Conservation (phyloP, 495 filamentous ascomycete genomes). For the Articulospora tetracladia region DNA sequence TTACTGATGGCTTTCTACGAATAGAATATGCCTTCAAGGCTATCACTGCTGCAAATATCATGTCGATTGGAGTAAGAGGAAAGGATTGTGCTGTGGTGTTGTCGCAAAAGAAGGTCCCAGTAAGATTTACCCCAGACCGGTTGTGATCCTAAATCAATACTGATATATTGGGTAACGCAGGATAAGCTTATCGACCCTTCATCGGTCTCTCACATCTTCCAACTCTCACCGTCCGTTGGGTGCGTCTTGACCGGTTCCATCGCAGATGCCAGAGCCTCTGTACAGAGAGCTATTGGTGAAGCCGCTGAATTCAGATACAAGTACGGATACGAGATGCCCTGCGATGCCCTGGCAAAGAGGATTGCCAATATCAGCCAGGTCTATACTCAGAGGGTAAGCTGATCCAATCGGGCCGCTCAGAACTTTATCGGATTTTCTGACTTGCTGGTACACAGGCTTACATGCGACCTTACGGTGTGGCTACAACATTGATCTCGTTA, state of each 20-base stretch:
- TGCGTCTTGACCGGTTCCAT: conserved; percentile 99
- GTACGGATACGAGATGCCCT: conserved; percentile 99
- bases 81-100: conserved; percentile 96
- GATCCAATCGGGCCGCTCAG: conserved; percentile 16
- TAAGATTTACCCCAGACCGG: conserved; percentile 54
- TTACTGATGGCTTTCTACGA: neutral
- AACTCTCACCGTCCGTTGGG: conserved; percentile 90
- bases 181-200: conserved; percentile 98
- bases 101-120: conserved; percentile 99
- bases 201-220: conserved; percentile 96
- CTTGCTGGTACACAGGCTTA: conserved; percentile 62
- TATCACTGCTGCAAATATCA: conserved; percentile 98
- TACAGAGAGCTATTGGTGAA: conserved; percentile 88
- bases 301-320: conserved; percentile 98
- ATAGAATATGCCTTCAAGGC: conserved; percentile 99
- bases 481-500: conserved; percentile 88
- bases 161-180: conserved; percentile 42
- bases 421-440: conserved; percentile 13
- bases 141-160: conserved; percentile 29
- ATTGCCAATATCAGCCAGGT: conserved; percentile 99
- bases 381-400: conserved; percentile 80
- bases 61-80: conserved; percentile 90
- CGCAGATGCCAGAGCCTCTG: conserved; percentile 89
- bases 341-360: conserved; percentile 92
- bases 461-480: conserved; percentile 96